These are phyloP conservation scores for Colletotrichum eremochloae DNA, from an alignment of 2,329 filamentous ascomycete genomes.

Conservation along the genomic window DNA sequence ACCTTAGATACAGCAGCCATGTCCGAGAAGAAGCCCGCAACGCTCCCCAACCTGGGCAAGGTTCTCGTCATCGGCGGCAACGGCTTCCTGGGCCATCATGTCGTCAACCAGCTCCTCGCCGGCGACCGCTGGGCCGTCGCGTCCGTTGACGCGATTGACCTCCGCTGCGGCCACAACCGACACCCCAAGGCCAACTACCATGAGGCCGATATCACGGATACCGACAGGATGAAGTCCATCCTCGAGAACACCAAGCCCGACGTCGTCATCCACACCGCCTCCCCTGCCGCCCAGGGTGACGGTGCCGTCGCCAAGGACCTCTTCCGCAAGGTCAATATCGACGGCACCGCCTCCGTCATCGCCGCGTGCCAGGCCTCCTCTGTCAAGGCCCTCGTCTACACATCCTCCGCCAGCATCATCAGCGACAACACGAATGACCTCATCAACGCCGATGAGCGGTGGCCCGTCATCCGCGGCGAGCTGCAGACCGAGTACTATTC, in stretches of 20 bases:
- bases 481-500: conserved; percentile 87
- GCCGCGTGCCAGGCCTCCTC: conserved; percentile 77
- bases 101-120: conserved; percentile 79
- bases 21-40: conserved; percentile 50
- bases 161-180: conserved; percentile 79
- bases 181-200: conserved; percentile 72
- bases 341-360: conserved; percentile 84
- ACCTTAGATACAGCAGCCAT: conserved; percentile 24
- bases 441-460: conserved; percentile 86
- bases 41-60: conserved; percentile 66
- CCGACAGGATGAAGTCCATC: conserved; percentile 69
- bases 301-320: conserved; percentile 67
- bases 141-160: conserved; percentile 78
- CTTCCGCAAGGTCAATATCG: conserved; percentile 87
- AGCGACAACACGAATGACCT: conserved; percentile 85
- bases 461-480: conserved; percentile 80
- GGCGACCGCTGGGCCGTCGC: conserved; percentile 56
- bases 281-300: conserved; percentile 70
- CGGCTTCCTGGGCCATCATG: conserved; percentile 86
- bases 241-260: conserved; percentile 79
- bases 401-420: conserved; percentile 88
- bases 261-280: conserved; percentile 92
- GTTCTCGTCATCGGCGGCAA: conserved; percentile 87
- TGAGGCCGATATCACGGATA: conserved; percentile 83
- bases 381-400: conserved; percentile 90